These are phyloP conservation scores for Fulvia fulva DNA, from an alignment of 2,329 filamentous ascomycete species.

Conservation along the genomic window DNA sequence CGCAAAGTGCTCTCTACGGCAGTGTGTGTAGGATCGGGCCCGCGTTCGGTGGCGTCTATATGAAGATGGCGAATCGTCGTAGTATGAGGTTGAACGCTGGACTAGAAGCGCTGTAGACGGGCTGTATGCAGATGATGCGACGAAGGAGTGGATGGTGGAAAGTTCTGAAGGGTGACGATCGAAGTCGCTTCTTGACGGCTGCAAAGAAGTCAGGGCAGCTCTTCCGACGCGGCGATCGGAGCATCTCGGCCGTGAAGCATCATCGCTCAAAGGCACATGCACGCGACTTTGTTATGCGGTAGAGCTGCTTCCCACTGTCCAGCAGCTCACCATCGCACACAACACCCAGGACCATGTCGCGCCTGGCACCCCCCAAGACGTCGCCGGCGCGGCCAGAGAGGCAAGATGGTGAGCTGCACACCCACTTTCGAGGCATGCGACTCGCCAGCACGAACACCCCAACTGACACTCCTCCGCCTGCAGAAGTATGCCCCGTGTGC, in stretches of 20 bases:
- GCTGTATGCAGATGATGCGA: neutral
- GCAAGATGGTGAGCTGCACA: slow-evolving; percentile 32
- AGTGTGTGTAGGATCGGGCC: neutral
- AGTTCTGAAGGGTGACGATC: neutral
- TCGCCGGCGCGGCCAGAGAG: slow-evolving; percentile 22
- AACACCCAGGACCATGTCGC: slow-evolving; percentile 29
- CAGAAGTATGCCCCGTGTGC: slow-evolving; percentile 91
- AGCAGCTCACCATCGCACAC: slow-evolving; percentile 20
- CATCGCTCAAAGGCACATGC: neutral
- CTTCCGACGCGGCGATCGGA: neutral
- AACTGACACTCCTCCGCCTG: slow-evolving; percentile 3
- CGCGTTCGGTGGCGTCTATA: neutral
- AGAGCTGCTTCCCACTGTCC: neutral
- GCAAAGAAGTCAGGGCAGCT: neutral
- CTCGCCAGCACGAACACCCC: slow-evolving; percentile 15
- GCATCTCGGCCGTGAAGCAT: neutral
- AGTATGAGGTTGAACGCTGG: neutral
- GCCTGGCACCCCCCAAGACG: slow-evolving; percentile 28
- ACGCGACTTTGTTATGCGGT: neutral
- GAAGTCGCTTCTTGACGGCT: neutral
- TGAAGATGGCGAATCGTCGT: neutral
- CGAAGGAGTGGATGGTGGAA: slow-evolving; percentile 1
- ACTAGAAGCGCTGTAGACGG: neutral
- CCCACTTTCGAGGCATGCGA: slow-evolving; percentile 16
- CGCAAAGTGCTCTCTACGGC: slow-evolving; percentile 6